These are phyloP conservation scores for Tylopilus sp. DNA, from an alignment of 1,284 basidiomycete genomes.

Conservation along the genomic window DNA sequence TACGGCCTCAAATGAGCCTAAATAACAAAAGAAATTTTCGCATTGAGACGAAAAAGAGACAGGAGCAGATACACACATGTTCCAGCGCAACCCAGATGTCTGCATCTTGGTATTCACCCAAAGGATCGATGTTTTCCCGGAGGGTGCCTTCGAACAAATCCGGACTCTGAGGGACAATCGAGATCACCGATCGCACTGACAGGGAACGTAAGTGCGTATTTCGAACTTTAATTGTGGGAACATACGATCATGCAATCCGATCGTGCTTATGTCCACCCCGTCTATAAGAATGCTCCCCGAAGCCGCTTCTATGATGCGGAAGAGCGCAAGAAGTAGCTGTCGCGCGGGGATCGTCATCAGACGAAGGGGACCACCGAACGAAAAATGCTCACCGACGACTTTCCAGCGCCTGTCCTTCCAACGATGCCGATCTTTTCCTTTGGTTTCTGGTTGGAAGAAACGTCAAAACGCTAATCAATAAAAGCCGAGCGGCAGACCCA, in stretches of 20 bases:
- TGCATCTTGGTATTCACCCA: constrained; percentile 63
- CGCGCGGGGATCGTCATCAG: background rate
- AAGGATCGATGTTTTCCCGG: constrained; percentile 80
- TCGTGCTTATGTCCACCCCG: constrained; percentile 74
- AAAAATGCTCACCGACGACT: constrained; percentile 62
- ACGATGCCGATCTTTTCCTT: constrained; percentile 82
- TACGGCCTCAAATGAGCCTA: constrained; percentile 66
- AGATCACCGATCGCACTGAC: constrained; percentile 66
- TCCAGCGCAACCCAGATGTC: constrained; percentile 81
- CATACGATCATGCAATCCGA: constrained; percentile 77
- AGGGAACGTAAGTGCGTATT: background rate
- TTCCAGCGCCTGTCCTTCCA: constrained; percentile 91
- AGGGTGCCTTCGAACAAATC: constrained; percentile 84
- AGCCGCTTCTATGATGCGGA: constrained; percentile 80
- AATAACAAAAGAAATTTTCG: background rate
- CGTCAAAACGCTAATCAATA: background rate
- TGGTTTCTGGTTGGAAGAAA: constrained; percentile 44
- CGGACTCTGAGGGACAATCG: constrained; percentile 85
- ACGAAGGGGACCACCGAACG: background rate
- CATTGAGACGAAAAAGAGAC: background rate
- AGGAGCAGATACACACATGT: constrained; percentile 43
- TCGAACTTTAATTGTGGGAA: constrained; percentile 7
- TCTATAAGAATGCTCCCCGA: constrained; percentile 80
- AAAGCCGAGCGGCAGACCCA: constrained; percentile 29
- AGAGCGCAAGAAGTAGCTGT: constrained; percentile 60